These are phyloP conservation scores for Aureobasidium namibiae DNA, from an alignment of 2,329 filamentous ascomycete genomes.

Conservation along the genomic window DNA sequence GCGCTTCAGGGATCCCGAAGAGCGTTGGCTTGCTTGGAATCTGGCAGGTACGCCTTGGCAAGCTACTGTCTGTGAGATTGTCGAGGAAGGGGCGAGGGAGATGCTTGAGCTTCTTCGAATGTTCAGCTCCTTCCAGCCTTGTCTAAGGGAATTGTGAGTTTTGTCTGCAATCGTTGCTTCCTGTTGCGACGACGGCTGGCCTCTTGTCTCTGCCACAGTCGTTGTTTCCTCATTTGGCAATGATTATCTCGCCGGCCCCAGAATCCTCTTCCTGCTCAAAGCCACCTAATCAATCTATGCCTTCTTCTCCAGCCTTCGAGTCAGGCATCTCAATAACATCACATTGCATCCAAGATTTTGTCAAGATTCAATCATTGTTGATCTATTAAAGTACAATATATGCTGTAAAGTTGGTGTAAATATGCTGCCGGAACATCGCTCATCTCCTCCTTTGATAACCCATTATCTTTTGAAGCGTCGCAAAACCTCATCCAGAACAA, in stretches of 20 bases:
- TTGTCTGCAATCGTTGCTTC: background rate
- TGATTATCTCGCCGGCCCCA: background rate
- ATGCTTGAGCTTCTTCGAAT: background rate
- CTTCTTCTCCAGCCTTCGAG: background rate
- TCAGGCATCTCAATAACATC: background rate
- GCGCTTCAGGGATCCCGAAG: background rate
- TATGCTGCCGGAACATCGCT: background rate
- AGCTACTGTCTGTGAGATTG: background rate
- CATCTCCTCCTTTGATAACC: background rate
- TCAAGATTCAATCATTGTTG: background rate
- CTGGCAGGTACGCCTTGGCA: background rate
- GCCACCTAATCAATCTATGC: constrained; percentile 3
- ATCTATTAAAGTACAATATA: constrained; percentile 7
- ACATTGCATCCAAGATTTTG: background rate
- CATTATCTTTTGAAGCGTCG: background rate
- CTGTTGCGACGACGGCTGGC: constrained; percentile 2
- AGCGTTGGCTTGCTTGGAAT: background rate
- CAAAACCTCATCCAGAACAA: background rate
- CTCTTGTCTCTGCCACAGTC: constrained; percentile 2
- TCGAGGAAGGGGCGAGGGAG: background rate
- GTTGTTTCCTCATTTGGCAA: background rate
- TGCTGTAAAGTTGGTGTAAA: background rate
- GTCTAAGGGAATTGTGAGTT: background rate
- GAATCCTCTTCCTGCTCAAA: background rate
- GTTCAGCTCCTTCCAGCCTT: background rate